phyloP scores from a whole-genome alignment of 108 stramenopile species.

The Skeletonema marinoi region DNA sequence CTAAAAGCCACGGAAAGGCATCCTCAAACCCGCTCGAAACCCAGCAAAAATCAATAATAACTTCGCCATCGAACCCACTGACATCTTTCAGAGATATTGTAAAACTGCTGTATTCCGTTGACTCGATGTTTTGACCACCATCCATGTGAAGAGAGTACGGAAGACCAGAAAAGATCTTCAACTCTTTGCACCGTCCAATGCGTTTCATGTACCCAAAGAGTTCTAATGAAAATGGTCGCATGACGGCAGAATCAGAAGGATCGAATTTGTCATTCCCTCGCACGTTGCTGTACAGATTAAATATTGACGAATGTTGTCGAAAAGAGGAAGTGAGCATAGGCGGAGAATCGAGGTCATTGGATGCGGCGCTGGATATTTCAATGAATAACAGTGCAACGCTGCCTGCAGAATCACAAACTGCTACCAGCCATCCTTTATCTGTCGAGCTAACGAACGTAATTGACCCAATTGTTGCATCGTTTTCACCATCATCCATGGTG shows the following conservation, averaged over 20 bases:
- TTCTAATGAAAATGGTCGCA: constrained; percentile 43
- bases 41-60: constrained; percentile 72
- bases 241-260: constrained; percentile 23
- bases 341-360: background rate
- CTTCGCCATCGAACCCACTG: constrained; percentile 21
- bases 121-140: background rate
- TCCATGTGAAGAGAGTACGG: constrained; percentile 18
- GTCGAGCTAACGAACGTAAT: constrained; percentile 45
- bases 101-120: constrained; percentile 23
- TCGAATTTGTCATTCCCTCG: constrained; percentile 11
- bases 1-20: constrained; percentile 64
- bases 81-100: constrained; percentile 18
- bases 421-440: constrained; percentile 47
- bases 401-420: constrained; percentile 52
- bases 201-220: constrained; percentile 38
- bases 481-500: constrained; percentile 18
- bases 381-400: constrained; percentile 49
- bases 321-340: constrained; percentile 28
- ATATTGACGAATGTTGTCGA: constrained; percentile 39
- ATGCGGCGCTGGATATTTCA: constrained; percentile 13
- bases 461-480: constrained; percentile 37
- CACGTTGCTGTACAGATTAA: constrained; percentile 22
- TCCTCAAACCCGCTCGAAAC: constrained; percentile 67
- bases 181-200: constrained; percentile 16
- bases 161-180: constrained; percentile 35